phyloP scores from a whole-genome alignment of 2,329 filamentous ascomycete genomes.

The Penicillium rolfsii region DNA sequence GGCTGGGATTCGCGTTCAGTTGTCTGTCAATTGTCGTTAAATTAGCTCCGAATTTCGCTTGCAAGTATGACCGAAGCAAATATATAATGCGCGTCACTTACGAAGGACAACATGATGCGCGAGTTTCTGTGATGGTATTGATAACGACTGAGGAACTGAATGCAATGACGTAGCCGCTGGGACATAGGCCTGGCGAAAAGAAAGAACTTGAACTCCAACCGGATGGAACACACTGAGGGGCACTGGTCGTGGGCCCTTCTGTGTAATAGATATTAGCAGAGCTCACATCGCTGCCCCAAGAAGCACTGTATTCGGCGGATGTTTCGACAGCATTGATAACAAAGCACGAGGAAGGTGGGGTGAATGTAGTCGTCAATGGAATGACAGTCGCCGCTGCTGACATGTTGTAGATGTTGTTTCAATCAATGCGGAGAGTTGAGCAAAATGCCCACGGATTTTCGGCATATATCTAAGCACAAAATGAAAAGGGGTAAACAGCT shows the following conservation, averaged over 20 bases:
- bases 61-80: not conserved
- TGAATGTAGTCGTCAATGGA: not conserved
- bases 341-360: not conserved
- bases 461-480: not conserved
- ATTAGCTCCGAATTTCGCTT: not conserved
- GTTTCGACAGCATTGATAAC: not conserved
- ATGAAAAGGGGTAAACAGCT: not conserved
- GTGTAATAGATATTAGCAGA: constrained; percentile 26
- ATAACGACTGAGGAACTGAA: not conserved
- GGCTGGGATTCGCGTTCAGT: not conserved
- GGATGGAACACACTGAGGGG: not conserved
- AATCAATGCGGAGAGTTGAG: not conserved
- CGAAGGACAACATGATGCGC: not conserved
- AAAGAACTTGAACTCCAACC: not conserved
- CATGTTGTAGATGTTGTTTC: not conserved
- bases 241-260: no score
- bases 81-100: not conserved
- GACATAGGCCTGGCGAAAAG: not conserved
- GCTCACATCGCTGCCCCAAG: constrained; percentile 34
- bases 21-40: not conserved
- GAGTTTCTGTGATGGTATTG: not conserved
- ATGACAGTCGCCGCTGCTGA: not conserved
- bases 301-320: not conserved
- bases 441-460: not conserved
- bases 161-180: not conserved